A percentile compares a stretch with the other conserved stretches of the same genome.
These are phyloP conservation scores for Monilinia fructicola DNA, from an alignment of 2,329 filamentous ascomycete genomes.

Conservation along the genomic window DNA sequence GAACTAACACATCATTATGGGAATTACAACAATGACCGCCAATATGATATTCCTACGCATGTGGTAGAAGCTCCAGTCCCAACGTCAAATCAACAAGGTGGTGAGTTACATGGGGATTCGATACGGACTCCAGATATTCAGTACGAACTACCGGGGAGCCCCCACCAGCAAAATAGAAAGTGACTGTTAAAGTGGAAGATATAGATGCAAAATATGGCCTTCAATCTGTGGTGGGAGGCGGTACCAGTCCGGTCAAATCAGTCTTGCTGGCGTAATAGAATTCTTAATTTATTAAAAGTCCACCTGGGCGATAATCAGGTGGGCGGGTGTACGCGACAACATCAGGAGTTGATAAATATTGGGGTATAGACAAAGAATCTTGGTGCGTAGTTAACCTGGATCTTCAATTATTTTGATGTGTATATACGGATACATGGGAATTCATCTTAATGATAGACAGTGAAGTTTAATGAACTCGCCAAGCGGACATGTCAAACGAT, in stretches of 20 bases:
- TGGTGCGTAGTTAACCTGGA: not conserved
- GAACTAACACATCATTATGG: not conserved
- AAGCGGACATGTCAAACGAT: too few relatives aligned
- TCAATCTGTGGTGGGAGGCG: not conserved
- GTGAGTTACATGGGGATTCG: not conserved
- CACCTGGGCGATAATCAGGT: too few relatives aligned
- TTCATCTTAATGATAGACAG: not conserved
- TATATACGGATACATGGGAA: not conserved
- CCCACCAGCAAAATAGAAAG: not conserved
- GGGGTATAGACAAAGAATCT: not conserved
- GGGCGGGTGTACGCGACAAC: too few relatives aligned
- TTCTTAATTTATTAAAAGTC: not conserved
- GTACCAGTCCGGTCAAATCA: accelerated
- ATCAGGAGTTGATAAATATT: not conserved
- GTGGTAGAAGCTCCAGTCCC: not conserved
- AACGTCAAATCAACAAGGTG: not conserved
- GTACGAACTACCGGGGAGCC: not conserved
- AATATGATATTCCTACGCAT: not conserved
- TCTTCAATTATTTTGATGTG: not conserved
- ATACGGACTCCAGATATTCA: not conserved
- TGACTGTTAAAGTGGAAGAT: too few relatives aligned
- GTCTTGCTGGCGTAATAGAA: not conserved
- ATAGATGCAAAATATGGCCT: not conserved
- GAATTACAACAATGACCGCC: not conserved
- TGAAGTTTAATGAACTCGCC: not conserved